Evolutionary conservation across 768 basidiomycete genomes (phyloP).

Genomic region (Mycena indigotica): DNA sequence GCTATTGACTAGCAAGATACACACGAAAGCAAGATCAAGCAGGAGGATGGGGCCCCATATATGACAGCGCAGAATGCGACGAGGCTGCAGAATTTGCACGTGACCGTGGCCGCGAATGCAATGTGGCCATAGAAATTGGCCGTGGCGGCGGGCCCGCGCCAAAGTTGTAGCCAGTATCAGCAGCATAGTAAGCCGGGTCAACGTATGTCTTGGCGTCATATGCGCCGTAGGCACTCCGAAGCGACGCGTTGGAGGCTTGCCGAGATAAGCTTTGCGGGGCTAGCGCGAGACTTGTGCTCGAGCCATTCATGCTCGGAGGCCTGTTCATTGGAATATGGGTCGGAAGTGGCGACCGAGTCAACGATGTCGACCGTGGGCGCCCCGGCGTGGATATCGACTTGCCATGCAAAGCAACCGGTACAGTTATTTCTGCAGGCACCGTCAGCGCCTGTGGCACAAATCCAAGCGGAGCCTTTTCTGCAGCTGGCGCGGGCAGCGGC

Average conservation of each 20-base stretch:
- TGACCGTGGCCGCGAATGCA: not conserved
- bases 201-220: constrained; percentile 16
- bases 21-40: too few species aligned
- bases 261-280: constrained; percentile 3
- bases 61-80: not conserved
- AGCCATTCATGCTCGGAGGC: not conserved
- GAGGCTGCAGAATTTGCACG: not conserved
- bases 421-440: constrained; percentile 11
- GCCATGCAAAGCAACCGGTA: constrained; percentile 16
- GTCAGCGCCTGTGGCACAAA: constrained; percentile 19
- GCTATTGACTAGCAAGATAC: too few species aligned
- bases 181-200: constrained; percentile 20
- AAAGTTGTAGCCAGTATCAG: constrained; percentile 1
- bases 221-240: constrained; percentile 15
- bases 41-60: constrained; percentile 1
- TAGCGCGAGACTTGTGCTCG: not conserved
- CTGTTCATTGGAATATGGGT: not conserved
- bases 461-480: not conserved
- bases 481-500: not conserved
- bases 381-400: constrained; percentile 12
- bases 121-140: not conserved
- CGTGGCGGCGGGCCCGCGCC: not conserved
- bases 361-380: not conserved
- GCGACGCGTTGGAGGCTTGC: constrained; percentile 14
- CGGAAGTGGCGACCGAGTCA: not conserved